phyloP scores from a whole-genome alignment of 257 asterid genomes.

The Ballota nigra region DNA sequence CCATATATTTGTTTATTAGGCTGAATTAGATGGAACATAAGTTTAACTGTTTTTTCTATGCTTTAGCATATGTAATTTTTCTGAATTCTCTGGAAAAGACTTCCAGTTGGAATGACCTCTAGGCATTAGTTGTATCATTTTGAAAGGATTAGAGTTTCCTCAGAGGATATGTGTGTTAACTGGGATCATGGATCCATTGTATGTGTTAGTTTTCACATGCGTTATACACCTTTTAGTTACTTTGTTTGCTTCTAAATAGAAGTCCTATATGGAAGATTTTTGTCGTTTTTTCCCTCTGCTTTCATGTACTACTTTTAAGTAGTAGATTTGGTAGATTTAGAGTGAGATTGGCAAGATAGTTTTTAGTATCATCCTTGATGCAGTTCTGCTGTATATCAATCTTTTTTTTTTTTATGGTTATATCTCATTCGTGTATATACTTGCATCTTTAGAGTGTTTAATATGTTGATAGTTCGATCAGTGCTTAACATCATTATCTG shows the following conservation, averaged over 20 bases:
- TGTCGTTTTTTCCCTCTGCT: not conserved
- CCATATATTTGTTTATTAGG: not conserved
- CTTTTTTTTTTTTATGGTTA: not conserved
- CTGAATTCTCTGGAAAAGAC: not conserved
- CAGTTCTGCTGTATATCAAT: not conserved
- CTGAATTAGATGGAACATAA: not conserved
- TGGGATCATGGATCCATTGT: not conserved
- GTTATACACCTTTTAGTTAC: not conserved
- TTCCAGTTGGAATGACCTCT: not conserved
- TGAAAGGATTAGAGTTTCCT: not conserved
- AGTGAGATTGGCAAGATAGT: not conserved
- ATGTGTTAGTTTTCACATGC: not conserved
- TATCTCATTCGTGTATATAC: not conserved
- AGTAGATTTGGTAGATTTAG: not conserved
- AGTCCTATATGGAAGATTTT: not conserved
- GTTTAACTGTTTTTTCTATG: not conserved
- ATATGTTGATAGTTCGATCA: not conserved
- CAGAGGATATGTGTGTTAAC: not conserved
- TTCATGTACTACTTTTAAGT: no score
- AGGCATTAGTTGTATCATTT: not conserved
- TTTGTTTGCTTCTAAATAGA: not conserved
- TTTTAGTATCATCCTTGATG: not conserved
- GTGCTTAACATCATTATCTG: not conserved
- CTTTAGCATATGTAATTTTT: not conserved
- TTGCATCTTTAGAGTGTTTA: not conserved